Conservation (phyloP, 768 basidiomycete genomes). For the Coprinellus micaceus region DNA sequence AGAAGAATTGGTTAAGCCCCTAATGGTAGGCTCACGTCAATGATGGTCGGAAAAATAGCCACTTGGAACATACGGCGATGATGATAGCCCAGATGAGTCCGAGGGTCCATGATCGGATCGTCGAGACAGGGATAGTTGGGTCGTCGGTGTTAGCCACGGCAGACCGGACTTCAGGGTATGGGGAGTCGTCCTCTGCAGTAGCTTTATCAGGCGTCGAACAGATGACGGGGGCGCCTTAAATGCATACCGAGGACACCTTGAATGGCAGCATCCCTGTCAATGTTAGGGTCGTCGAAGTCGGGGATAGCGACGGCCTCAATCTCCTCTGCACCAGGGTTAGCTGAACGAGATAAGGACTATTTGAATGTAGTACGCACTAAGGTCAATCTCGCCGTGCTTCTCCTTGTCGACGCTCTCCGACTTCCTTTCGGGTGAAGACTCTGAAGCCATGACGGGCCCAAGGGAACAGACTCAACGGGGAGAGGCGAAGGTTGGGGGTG, state of each 20-base stretch:
- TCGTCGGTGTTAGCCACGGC: constrained; percentile 73
- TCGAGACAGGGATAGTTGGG: constrained; percentile 54
- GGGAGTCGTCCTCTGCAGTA: constrained; percentile 56
- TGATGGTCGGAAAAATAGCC: neutral
- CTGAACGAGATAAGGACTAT: neutral
- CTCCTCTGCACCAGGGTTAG: constrained; percentile 18
- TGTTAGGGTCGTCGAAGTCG: constrained; percentile 54
- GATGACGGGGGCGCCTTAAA: constrained; percentile 29
- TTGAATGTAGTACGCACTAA: neutral
- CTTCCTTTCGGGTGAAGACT: neutral
- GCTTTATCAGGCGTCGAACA: neutral
- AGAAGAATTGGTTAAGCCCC: constrained; percentile 34
- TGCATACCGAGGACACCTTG: constrained; percentile 40
- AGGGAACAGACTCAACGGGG: neutral
- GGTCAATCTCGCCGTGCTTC: constrained; percentile 1
- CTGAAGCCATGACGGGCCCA: neutral
- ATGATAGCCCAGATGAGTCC: constrained; percentile 69
- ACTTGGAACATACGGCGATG: constrained; percentile 38
- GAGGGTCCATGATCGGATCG: constrained; percentile 67
- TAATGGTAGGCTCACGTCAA: neutral
- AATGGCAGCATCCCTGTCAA: constrained; percentile 44
- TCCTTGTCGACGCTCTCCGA: neutral
- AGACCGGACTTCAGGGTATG: constrained; percentile 70
- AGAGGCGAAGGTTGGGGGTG: neutral
- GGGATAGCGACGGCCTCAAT: constrained; percentile 26